A percentile compares a stretch with the other conserved stretches of the same genome.
Conservation (phyloP, 2,329 filamentous ascomycete genomes). For the Penicillium hesseltinei region DNA sequence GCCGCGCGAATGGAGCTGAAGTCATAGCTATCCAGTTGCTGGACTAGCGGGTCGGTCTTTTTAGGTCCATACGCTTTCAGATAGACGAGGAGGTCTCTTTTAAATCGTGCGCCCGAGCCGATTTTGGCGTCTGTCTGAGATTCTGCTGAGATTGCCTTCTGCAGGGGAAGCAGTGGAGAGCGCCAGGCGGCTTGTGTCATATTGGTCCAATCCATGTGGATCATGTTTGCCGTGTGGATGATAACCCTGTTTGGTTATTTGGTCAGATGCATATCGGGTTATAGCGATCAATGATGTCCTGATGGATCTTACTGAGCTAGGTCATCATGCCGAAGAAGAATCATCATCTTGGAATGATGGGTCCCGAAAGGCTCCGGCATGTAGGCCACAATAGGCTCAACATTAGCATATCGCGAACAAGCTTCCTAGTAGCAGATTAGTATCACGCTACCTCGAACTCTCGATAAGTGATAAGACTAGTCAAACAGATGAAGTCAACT, state of each 20-base stretch:
- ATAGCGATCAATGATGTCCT: neutral
- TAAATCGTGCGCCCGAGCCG: conserved; percentile 70
- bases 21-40: conserved; percentile 62
- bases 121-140: conserved; percentile 29
- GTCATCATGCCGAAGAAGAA: conserved; percentile 75
- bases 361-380: conserved; percentile 85
- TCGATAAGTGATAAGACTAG: neutral
- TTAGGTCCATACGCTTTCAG: conserved; percentile 65
- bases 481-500: neutral
- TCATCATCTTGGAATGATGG: conserved; percentile 82
- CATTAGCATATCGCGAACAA: conserved; percentile 62
- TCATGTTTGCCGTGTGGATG: conserved; percentile 91
- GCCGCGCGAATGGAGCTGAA: conserved; percentile 68
- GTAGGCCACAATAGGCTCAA: conserved; percentile 69
- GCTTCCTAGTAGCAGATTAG: conserved; percentile 51
- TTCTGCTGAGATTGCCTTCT: conserved; percentile 1
- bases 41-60: conserved; percentile 54
- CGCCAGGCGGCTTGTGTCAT: conserved; percentile 83
- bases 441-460: neutral
- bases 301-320: conserved; percentile 57
- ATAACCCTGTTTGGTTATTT: conserved; percentile 51
- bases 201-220: conserved; percentile 80
- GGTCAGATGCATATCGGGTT: neutral
- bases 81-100: conserved; percentile 71
- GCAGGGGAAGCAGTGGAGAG: conserved; percentile 66